Base-by-base conservation (phyloP, 495 filamentous ascomycete genomes). In the Lepraria neglecta region DNA sequence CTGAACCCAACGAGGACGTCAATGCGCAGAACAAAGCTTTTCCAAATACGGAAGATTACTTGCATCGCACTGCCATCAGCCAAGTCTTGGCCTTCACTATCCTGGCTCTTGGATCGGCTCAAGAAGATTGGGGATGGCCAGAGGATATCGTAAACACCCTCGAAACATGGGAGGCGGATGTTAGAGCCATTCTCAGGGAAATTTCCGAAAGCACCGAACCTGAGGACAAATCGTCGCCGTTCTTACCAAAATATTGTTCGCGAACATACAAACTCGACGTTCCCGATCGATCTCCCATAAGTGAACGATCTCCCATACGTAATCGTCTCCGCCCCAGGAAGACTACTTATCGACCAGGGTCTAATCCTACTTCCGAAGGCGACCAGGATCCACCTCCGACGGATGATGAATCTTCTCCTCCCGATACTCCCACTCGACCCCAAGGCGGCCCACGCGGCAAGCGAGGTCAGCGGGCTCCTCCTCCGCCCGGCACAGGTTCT, bases 1-100 rank as follows among this genome's bases (percentile, higher is more conserved):
- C 61, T 68, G 50, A 71, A 60, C 71, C 69, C 19, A 68, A 72
- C 67, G 54, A 67, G 63, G 72, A 74, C 38, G 67, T 72, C 50
- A 44, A 67, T 54, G 52, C 56, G 47, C 61, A 66, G 62, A 65
- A 72, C 60, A 24, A 70, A 28, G 30, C 14, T 6, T 40, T 40
- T 21, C 21, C 47, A 45, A 45, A n/a, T 5, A 30, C 47, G 3
- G 5, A 58, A n/a, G 9, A 5, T 45, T 63, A 69, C 24, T 67
- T 79, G 58, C 67, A 75, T 65, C 71, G 68, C 43, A 81, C 76
- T 1, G 74, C 76, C 10, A 69, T 76, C 30, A 73, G 74, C 9
- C 73, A 78, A 64, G 72, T 80, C 51, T 74, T 80, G 63, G 73
- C 73, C 45, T 80, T 82, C 61, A 72, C 70, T 55, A 64, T 82